phyloP scores from a whole-genome alignment of 73 alveolate genomes.

The Tetrahymena thermophila region DNA sequence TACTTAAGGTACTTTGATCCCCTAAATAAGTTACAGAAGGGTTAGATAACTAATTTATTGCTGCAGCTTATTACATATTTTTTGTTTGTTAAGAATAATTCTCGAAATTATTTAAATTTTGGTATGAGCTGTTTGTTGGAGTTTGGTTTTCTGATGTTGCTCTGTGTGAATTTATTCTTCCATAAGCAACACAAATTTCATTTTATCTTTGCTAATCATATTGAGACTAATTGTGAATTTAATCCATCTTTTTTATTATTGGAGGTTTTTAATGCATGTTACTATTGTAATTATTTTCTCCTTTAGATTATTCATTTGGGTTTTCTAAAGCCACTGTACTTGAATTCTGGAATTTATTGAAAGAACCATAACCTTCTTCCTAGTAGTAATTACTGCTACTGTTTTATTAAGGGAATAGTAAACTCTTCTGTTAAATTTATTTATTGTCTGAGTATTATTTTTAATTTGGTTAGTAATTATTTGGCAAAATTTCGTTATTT shows the following conservation, averaged over 20 bases:
- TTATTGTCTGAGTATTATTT: neutral
- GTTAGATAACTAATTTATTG: neutral
- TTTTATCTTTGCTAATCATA: neutral
- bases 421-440: neutral
- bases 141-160: neutral
- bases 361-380: neutral
- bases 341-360: neutral
- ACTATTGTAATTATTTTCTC: neutral
- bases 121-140: neutral
- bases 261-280: neutral
- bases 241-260: neutral
- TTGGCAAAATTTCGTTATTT: neutral
- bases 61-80: neutral
- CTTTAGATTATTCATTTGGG: neutral
- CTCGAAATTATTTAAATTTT: neutral
- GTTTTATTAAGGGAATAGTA: neutral
- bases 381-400: neutral
- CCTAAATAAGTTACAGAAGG: neutral
- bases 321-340: neutral
- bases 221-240: neutral
- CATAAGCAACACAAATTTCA: neutral
- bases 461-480: neutral
- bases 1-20: neutral
- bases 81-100: neutral
- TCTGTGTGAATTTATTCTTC: neutral